Evolutionary conservation across 2,329 filamentous ascomycete species (phyloP).

Genomic region (Phyllosticta citriasiana): DNA sequence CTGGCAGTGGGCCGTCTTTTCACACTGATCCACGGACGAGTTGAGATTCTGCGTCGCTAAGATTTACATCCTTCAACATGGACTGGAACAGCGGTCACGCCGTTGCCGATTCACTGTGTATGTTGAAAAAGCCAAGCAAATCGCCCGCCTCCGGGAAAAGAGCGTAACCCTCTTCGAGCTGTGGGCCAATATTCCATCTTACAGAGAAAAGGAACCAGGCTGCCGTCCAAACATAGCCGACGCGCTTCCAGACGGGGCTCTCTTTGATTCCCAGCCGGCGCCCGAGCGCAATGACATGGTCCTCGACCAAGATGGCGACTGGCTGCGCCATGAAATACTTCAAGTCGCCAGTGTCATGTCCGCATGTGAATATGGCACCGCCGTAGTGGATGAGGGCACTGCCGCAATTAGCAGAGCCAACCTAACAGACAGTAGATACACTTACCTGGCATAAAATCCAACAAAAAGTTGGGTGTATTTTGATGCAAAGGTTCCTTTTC

Average conservation of each 20-base stretch:
- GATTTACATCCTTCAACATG: not conserved
- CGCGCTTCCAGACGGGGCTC: slow-evolving; percentile 12
- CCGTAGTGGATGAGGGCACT: slow-evolving; percentile 13
- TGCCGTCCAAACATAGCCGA: slow-evolving; percentile 18
- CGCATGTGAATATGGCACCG: slow-evolving; percentile 14
- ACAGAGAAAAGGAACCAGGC: not conserved
- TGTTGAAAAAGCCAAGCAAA: not conserved
- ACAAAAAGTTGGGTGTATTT: slow-evolving; percentile 22
- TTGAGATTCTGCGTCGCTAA: not conserved
- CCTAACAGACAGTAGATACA: not conserved
- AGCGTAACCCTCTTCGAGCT: not conserved
- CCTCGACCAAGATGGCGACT: slow-evolving; percentile 20
- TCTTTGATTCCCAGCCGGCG: slow-evolving; percentile 15
- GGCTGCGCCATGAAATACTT: slow-evolving; percentile 19
- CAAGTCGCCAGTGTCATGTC: slow-evolving; percentile 14
- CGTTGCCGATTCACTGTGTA: no score
- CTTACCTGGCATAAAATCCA: slow-evolving; percentile 16
- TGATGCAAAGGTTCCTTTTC: slow-evolving; percentile 19
- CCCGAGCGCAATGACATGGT: slow-evolving; percentile 19
- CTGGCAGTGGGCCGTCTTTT: not conserved
- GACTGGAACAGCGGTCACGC: not conserved
- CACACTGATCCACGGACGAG: not conserved
- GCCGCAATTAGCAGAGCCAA: not conserved
- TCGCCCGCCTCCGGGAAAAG: not conserved
- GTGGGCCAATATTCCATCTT: not conserved